A percentile compares a stretch with the other conserved stretches of the same genome.
phyloP scores from a whole-genome alignment of 352 stramenopile species.

The Phytophthora sp. region DNA sequence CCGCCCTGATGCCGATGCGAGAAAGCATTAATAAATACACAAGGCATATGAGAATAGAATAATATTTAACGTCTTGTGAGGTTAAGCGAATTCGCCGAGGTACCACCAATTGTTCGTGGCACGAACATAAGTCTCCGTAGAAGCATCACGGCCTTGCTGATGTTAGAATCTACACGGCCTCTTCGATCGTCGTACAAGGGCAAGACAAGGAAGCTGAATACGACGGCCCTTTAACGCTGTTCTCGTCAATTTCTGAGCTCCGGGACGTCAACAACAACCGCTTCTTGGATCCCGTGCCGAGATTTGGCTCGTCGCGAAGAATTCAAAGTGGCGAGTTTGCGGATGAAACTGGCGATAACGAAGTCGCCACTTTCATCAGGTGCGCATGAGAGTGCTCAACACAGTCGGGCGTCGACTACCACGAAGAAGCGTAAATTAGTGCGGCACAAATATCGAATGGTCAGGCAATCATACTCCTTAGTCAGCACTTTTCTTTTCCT shows the following conservation, averaged over 20 bases:
- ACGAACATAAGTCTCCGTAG: slow-evolving; percentile 78
- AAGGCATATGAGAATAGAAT: too few relatives aligned
- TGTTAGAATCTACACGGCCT: slow-evolving; percentile 82
- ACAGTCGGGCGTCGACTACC: slow-evolving; percentile 37
- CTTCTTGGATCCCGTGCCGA: slow-evolving; percentile 79
- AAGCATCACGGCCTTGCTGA: slow-evolving; percentile 70
- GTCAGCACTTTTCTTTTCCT: slow-evolving; percentile 70
- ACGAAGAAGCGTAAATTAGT: slow-evolving; percentile 51
- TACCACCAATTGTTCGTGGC: too few relatives aligned
- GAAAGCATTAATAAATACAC: too few relatives aligned
- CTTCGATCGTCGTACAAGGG: slow-evolving; percentile 78
- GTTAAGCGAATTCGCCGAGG: slow-evolving; percentile 66
- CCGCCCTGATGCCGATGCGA: slow-evolving; percentile 77
- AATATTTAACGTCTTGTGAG: slow-evolving; percentile 68
- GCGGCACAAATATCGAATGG: slow-evolving; percentile 42
- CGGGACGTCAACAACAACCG: slow-evolving; percentile 86
- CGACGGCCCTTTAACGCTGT: slow-evolving; percentile 90
- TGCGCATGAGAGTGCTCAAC: slow-evolving; percentile 28
- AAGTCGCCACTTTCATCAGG: slow-evolving; percentile 23
- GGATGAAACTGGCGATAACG: slow-evolving; percentile 21
- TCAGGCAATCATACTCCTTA: slow-evolving; percentile 42
- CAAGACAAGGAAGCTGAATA: slow-evolving; percentile 77
- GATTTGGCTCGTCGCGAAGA: slow-evolving; percentile 45
- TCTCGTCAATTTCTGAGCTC: slow-evolving; percentile 86
- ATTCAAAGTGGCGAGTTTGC: slow-evolving; percentile 28